Base-by-base conservation (phyloP, 176 grass and related monocot genomes). In the Zizania latifolia region DNA sequence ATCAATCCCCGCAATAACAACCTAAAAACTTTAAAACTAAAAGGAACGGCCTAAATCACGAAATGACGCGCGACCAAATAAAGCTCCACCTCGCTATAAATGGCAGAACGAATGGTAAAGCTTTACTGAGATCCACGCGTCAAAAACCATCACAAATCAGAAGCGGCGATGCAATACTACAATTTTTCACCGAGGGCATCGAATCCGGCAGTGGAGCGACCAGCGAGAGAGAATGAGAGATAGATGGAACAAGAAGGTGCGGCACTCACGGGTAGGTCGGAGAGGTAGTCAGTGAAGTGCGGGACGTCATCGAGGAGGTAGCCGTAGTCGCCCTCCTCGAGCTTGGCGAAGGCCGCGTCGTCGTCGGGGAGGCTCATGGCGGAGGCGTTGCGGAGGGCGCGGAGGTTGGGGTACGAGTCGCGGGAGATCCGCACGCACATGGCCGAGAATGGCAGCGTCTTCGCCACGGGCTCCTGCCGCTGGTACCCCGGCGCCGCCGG, bases 281-380 rank as follows among this genome's bases (percentile, higher is more conserved):
- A 87, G 24, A 98, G 89, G 70, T 94, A 98, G 38, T 98, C 95
- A 24, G 71, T 86, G 81, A 98, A 65, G 71, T 98, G 95, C 74
- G 70, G 91, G 6, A 98, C 95, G 72, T 98, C 95, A 59, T 98
- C 95, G 65, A 98, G 89, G 74, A 98, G 71, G 81, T 94, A 98
- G 15, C 95, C 95, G 84, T 35, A 81, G 26, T 94, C 91, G 11
- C 95, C 95, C 16, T 86, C 72, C 10, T 90, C 57, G 68, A 83
- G 65, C 72, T 98, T 98, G 51, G 66, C 61, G 62, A 46, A 79
- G 46, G 58, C 76, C 22, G 74, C 82, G 39, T 78, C 90, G 14
- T 81, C 90, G 39, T 85, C 65, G 46, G 60, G 83, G 71, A 81
- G 53, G 37, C 7, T 26, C 50, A 29, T 27, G 35, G 59, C 14